Base-by-base conservation (phyloP, 2,329 filamentous ascomycete genomes). In the Achaetomium macrosporum region DNA sequence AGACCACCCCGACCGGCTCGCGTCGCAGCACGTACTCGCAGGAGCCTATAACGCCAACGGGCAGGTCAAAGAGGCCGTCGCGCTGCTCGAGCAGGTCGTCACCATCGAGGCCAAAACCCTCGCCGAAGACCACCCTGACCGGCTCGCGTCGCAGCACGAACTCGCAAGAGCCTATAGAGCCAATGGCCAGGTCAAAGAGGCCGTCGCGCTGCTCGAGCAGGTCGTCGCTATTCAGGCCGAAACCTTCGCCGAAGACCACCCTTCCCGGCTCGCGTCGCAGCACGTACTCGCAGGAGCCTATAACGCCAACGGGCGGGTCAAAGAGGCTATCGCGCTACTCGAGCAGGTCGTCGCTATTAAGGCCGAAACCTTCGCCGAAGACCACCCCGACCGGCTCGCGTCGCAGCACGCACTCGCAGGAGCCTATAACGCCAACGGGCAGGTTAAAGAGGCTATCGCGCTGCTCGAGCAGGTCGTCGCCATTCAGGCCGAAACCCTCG, bases 401-500 rank as follows among this genome's bases (percentile, higher is more conserved):
- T 43, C 42, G 20, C 29, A 31, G 42, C 42, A 31, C 20, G 29
- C 5, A 9, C 42, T 43, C 42, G 42, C 42, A 16, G 25, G 11
- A 31, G 29, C 20, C 20, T 43, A 43, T 25, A 20, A 30, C 7
- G 29, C 42, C 42, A 31, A 43, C 42, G 42, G 42, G 8, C 40
- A 39, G 42, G 19, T 50, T n/a, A 20, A 42, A 44, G 13, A 50
- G 19, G 47, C 47, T 2, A 30, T 44, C 5, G 25, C n/a, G 17
- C 31, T 50, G 30, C 39, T 50, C 40, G 16, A 50, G 39, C 47
- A 43, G 30, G 47, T 50, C 7, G 47, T 50, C 3, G 30, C 16
- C 11, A 30, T 35, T 43, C 17, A 1, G 15, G 35, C 13, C 5
- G 9, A 20, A 43, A 19, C 19, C 11, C 39, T 50, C 10, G 47